Conservation (phyloP, 2,329 filamentous ascomycete species). For the Diaporthe batatas region DNA sequence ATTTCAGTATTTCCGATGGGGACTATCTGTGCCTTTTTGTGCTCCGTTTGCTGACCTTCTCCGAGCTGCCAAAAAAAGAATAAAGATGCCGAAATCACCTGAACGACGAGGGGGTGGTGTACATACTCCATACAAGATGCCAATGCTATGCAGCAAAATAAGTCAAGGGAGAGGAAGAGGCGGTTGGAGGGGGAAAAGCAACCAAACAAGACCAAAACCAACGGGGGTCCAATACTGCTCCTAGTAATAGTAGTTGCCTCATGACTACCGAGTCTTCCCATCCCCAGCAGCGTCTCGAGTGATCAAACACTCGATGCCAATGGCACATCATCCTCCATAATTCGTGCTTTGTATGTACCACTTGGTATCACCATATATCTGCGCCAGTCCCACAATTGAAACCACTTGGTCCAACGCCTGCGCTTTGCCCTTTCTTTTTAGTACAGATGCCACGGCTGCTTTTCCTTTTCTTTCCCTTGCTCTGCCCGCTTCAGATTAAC, state of each 20-base stretch:
- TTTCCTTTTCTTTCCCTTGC: slow-evolving; percentile 11
- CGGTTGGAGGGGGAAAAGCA: background rate
- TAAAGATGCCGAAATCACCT: slow-evolving; percentile 15
- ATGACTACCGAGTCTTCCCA: background rate
- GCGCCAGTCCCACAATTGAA: slow-evolving; percentile 32
- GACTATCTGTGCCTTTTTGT: slow-evolving; percentile 33
- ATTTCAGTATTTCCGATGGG: background rate
- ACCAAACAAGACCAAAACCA: slow-evolving; percentile 10
- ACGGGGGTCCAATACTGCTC: background rate
- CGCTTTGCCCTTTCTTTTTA: slow-evolving; percentile 12
- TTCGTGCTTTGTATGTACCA: slow-evolving; percentile 37
- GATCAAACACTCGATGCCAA: background rate
- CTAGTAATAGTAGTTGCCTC: slow-evolving; percentile 9
- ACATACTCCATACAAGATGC: slow-evolving; percentile 38
- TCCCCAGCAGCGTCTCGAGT: background rate
- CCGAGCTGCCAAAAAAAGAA: slow-evolving; percentile 8
- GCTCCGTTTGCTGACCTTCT: slow-evolving; percentile 4
- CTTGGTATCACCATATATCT: slow-evolving; percentile 36
- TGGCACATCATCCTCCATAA: slow-evolving; percentile 19
- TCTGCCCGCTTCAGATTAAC: background rate
- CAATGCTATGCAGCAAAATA: slow-evolving; percentile 40
- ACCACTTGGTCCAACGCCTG: slow-evolving; percentile 40
- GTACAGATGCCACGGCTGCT: slow-evolving; percentile 24
- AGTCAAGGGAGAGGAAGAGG: background rate
- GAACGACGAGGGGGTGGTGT: slow-evolving; percentile 8